Evolutionary conservation across 108 stramenopile species (phyloP).

Genomic region (Discostella pseudostelligera): DNA sequence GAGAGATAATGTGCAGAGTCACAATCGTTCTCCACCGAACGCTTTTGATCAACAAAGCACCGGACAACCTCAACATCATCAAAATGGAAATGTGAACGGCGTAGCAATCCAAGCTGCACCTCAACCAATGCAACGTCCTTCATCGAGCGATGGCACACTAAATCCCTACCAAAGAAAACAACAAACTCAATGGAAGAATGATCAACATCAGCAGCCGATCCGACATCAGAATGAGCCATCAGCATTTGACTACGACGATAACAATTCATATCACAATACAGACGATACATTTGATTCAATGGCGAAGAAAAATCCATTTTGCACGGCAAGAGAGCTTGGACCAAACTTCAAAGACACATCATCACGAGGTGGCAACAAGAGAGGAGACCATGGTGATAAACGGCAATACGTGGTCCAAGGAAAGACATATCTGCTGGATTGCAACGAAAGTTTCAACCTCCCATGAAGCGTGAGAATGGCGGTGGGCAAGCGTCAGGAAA

Average conservation of each 20-base stretch:
- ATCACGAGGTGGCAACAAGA: slow-evolving; percentile 9
- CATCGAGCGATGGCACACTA: slow-evolving; percentile 8
- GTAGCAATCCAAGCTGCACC: background rate
- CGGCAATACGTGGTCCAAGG: slow-evolving; percentile 37
- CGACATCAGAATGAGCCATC: slow-evolving; percentile 18
- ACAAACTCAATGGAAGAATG: slow-evolving; percentile 15
- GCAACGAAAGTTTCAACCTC: slow-evolving; percentile 78
- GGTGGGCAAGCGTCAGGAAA: slow-evolving; percentile 17
- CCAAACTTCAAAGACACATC: slow-evolving; percentile 21
- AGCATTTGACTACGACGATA: slow-evolving; percentile 26
- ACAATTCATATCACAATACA: slow-evolving; percentile 15
- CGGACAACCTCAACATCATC: background rate
- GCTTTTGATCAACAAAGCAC: background rate
- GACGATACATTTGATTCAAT: slow-evolving; percentile 1
- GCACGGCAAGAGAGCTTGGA: slow-evolving; percentile 56
- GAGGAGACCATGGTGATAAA: slow-evolving; percentile 14
- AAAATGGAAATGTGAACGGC: background rate
- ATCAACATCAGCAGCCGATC: background rate
- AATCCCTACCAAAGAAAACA: slow-evolving; percentile 25
- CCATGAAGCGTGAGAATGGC: slow-evolving; percentile 49
- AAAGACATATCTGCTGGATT: slow-evolving; percentile 68
- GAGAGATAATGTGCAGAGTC: background rate
- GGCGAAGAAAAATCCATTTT: slow-evolving; percentile 64
- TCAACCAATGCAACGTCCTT: slow-evolving; percentile 2
- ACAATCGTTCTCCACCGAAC: background rate